These are phyloP conservation scores for Hibiscus trionum DNA, from an alignment of 345 rosid genomes.

Conservation along the genomic window DNA sequence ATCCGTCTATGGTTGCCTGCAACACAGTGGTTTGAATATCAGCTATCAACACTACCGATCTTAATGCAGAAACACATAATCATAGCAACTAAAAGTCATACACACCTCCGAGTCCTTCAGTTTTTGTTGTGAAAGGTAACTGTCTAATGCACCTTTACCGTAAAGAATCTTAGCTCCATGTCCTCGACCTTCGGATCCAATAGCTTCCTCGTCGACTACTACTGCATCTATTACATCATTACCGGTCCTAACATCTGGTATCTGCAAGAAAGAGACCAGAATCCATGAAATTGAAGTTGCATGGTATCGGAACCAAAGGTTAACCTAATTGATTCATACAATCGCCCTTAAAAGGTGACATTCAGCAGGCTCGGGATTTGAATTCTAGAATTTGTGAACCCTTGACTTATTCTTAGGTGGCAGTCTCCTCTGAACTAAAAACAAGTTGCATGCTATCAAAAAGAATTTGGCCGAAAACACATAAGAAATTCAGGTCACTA, in stretches of 20 bases:
- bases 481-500: neutral
- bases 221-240: conserved; percentile 75
- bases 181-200: conserved; percentile 49
- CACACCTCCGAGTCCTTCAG: conserved; percentile 32
- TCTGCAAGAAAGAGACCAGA: conserved; percentile 33
- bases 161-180: conserved; percentile 76
- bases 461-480: neutral
- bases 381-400: neutral
- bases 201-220: conserved; percentile 78
- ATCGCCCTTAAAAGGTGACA: neutral
- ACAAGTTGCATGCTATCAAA: neutral
- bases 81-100: neutral
- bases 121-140: conserved; percentile 47
- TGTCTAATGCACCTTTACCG: conserved; percentile 69
- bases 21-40: conserved; percentile 5
- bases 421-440: neutral
- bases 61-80: neutral
- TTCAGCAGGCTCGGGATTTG: neutral
- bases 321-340: neutral
- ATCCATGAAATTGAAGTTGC: neutral
- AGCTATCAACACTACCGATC: neutral
- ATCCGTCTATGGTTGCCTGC: conserved; percentile 45
- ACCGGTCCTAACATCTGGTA: conserved; percentile 71
- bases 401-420: neutral
- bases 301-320: neutral